Evolutionary conservation across 192 early-diverging fungal genomes (phyloP).

Genomic region (Backusella tarrabulga): DNA sequence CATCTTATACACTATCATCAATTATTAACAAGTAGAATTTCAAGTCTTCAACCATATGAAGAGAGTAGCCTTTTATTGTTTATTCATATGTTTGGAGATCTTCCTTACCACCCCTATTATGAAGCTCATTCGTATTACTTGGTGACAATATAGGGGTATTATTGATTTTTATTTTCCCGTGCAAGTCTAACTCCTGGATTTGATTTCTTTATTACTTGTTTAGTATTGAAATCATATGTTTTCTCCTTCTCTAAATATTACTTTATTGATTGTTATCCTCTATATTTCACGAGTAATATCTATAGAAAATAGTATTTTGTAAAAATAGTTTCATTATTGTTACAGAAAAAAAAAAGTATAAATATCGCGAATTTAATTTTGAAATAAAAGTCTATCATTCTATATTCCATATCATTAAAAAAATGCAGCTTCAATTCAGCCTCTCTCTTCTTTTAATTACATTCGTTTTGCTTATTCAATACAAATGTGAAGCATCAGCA

Average conservation of each 20-base stretch:
- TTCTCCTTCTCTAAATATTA: conserved; percentile 3
- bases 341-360: neutral
- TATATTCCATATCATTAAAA: neutral
- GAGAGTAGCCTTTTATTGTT: neutral
- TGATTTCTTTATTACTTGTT: conserved; percentile 1
- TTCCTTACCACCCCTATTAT: neutral
- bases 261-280: neutral
- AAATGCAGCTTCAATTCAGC: neutral
- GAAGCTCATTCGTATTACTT: neutral
- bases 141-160: neutral
- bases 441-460: neutral
- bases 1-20: neutral
- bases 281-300: neutral
- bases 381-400: neutral
- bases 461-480: neutral
- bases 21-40: neutral
- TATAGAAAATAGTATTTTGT: neutral
- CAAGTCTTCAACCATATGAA: neutral
- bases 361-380: neutral
- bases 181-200: neutral
- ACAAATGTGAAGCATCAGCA: neutral
- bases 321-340: neutral
- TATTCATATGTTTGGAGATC: neutral
- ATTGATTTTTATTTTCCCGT: neutral
- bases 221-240: neutral